Evolutionary conservation across 495 filamentous ascomycete genomes (phyloP).

Genomic region (Penicillium manginii): DNA sequence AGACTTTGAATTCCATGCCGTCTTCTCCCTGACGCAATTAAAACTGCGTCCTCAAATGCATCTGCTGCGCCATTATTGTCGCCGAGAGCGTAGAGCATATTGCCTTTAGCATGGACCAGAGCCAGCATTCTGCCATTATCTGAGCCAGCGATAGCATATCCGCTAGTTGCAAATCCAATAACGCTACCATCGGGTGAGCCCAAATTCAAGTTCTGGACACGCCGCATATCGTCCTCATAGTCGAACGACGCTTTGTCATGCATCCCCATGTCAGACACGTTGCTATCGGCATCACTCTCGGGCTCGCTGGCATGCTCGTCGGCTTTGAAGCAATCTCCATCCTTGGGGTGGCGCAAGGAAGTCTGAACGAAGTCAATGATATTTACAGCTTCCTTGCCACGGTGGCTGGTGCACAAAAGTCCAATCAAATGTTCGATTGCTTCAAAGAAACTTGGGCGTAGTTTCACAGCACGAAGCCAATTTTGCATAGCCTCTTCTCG

Average conservation of each 20-base stretch:
- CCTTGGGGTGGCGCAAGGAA: conserved; percentile 61
- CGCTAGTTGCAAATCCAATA: conserved; percentile 77
- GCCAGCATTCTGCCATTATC: conserved; percentile 95
- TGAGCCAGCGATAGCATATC: conserved; percentile 80
- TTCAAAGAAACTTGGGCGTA: conserved; percentile 90
- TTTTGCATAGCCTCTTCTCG: conserved; percentile 83
- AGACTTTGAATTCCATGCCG: conserved; percentile 75
- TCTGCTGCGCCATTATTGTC: conserved; percentile 82
- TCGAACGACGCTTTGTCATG: conserved; percentile 63
- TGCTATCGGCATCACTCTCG: conserved; percentile 58
- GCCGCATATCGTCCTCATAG: conserved; percentile 53
- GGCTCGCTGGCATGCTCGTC: conserved; percentile 60
- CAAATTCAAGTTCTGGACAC: conserved; percentile 25
- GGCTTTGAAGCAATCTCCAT: conserved; percentile 51
- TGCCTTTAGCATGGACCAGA: conserved; percentile 94
- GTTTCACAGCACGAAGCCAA: conserved; percentile 82
- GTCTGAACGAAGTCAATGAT: conserved; percentile 90
- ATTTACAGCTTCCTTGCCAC: conserved; percentile 83
- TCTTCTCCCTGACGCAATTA: conserved; percentile 79
- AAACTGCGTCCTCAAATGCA: conserved; percentile 93
- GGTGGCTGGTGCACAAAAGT: conserved; percentile 78
- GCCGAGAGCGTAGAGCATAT: conserved; percentile 93
- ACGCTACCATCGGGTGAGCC: conserved; percentile 34
- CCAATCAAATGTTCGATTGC: conserved; percentile 95
- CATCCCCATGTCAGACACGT: conserved; percentile 49